Conservation (phyloP, 2,329 filamentous ascomycete genomes). For the Sclerotinia glacialis region DNA sequence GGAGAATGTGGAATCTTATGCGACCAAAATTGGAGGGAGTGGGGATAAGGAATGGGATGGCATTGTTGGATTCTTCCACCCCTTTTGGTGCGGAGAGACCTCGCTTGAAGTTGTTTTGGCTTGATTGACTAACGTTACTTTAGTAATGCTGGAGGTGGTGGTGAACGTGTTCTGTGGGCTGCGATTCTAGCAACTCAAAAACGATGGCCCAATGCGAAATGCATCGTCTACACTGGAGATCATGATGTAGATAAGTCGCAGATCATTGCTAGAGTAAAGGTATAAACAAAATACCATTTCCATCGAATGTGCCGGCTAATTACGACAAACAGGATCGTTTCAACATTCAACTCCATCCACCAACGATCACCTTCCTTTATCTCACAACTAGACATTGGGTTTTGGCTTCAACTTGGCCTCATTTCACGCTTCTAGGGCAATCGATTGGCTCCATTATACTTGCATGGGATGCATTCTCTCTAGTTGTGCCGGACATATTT, state of each 20-base stretch:
- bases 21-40: conserved; percentile 44
- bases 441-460: conserved; percentile 84
- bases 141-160: conserved; percentile 92
- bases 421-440: conserved; percentile 91
- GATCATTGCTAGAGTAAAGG: conserved; percentile 76
- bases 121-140: conserved; percentile 23
- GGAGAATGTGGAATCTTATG: conserved; percentile 64
- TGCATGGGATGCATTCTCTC: conserved; percentile 88
- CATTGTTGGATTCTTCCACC: conserved; percentile 94
- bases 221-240: conserved; percentile 93
- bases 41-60: conserved; percentile 68
- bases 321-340: conserved; percentile 64
- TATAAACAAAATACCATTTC: conserved; percentile 39
- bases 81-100: conserved; percentile 70
- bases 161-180: conserved; percentile 94
- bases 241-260: conserved; percentile 78
- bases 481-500: conserved; percentile 89
- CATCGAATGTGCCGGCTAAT: conserved; percentile 16
- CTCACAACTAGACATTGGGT: conserved; percentile 85
- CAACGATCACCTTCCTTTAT: conserved; percentile 84
- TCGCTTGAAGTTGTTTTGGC: neutral
- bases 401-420: conserved; percentile 81
- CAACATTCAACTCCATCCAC: conserved; percentile 83
- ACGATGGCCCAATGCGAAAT: conserved; percentile 83
- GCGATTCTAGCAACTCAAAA: conserved; percentile 88